Conservation (phyloP, 73 alveolate species). For the Paramecium biaurelia region DNA sequence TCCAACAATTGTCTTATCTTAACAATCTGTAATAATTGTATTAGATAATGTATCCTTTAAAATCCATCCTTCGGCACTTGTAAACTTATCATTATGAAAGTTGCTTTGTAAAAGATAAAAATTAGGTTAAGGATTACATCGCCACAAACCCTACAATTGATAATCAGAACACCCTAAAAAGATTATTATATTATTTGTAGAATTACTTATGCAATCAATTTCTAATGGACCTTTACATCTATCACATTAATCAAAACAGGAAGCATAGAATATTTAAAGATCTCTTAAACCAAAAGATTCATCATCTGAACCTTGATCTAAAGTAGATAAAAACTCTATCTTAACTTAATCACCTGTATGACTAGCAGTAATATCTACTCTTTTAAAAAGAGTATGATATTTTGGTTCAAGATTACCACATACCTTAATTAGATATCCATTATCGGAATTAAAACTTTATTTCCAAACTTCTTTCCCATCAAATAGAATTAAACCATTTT, state of each 20-base stretch:
- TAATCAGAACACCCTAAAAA: not conserved
- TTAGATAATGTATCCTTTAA: not conserved
- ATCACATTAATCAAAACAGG: not conserved
- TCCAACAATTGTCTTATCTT: not conserved
- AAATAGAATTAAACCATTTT: not conserved
- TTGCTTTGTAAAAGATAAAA: not conserved
- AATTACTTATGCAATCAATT: not conserved
- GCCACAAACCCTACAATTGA: not conserved
- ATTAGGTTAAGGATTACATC: not conserved
- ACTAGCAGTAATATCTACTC: not conserved
- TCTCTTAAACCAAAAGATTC: constrained; percentile 37
- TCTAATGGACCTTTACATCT: not conserved
- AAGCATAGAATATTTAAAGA: not conserved
- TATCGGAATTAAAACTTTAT: not conserved
- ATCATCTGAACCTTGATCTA: not conserved
- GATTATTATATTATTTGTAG: not conserved
- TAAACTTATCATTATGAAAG: not conserved
- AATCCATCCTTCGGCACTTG: not conserved
- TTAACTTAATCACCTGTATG: constrained; percentile 4
- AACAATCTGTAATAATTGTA: not conserved
- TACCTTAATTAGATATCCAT: not conserved
- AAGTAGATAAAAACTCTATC: not conserved
- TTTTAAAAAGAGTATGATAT: not conserved
- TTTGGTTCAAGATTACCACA: not conserved
- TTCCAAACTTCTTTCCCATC: not conserved